Percentiles rank a stretch among this genome's conserved stretches.
phyloP scores from a whole-genome alignment of 2,329 filamentous ascomycete species.

The Coniochaeta sp. region DNA sequence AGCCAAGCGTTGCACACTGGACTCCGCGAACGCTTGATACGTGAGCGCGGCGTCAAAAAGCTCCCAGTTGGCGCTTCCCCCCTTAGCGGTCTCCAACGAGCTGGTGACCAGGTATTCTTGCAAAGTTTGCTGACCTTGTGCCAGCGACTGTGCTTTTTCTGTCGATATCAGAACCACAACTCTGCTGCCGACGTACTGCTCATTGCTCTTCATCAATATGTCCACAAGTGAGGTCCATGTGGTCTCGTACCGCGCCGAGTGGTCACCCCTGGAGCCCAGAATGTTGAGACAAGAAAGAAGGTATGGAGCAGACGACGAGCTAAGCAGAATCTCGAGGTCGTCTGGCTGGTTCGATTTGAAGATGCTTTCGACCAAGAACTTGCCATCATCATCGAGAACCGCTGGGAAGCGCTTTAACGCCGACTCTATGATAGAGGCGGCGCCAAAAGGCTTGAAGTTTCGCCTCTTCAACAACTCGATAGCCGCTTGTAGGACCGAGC shows the following conservation, averaged over 20 bases:
- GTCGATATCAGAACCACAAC: constrained; percentile 42
- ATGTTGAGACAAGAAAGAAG: constrained; percentile 59
- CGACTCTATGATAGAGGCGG: constrained; percentile 37
- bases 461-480: constrained; percentile 37
- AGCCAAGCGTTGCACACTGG: constrained; percentile 21
- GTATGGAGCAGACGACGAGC: constrained; percentile 61
- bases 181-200: constrained; percentile 19
- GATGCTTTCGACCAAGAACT: constrained; percentile 30
- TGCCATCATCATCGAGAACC: constrained; percentile 28
- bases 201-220: constrained; percentile 27
- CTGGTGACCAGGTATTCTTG: constrained; percentile 39
- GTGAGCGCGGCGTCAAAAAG: constrained; percentile 41
- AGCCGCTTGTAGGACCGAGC: constrained; percentile 25
- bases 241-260: constrained; percentile 25
- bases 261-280: constrained; percentile 36
- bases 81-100: constrained; percentile 30
- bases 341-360: constrained; percentile 44
- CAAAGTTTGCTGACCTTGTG: constrained; percentile 29
- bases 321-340: constrained; percentile 50
- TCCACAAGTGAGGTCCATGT: constrained; percentile 39
- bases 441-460: constrained; percentile 51
- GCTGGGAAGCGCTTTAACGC: constrained; percentile 31
- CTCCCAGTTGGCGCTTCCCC: constrained; percentile 27
- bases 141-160: constrained; percentile 27
- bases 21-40: constrained; percentile 30